Conservation (phyloP, 1,284 basidiomycete species). For the Uromyces viciae-fabae region DNA sequence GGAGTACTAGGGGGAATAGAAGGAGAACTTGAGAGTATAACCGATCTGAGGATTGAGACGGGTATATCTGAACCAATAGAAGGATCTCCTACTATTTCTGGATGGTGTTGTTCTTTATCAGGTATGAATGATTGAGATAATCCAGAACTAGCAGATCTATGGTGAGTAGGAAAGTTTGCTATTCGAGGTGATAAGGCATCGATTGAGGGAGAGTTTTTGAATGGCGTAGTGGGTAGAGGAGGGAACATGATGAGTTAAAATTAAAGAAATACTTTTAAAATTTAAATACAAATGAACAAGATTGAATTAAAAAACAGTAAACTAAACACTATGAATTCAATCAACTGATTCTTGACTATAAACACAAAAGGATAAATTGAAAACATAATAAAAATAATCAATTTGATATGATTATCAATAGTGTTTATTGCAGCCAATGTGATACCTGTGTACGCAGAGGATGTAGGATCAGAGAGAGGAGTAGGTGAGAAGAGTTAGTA, state of each 20-base stretch:
- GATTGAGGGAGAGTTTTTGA: constrained; percentile 40
- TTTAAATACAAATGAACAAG: neutral
- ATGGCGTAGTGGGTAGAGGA: constrained; percentile 18
- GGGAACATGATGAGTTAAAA: too few species aligned
- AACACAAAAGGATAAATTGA: too few species aligned
- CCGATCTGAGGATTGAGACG: neutral
- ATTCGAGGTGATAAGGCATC: constrained; percentile 22
- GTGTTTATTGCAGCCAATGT: too few species aligned
- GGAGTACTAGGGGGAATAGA: neutral
- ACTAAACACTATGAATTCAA: too few species aligned
- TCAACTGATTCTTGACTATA: too few species aligned
- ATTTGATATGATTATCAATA: too few species aligned
- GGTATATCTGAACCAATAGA: constrained; percentile 1
- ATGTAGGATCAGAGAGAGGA: too few species aligned
- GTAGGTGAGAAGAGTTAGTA: too few species aligned
- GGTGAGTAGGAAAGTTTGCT: neutral
- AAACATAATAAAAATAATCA: too few species aligned
- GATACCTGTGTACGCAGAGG: too few species aligned
- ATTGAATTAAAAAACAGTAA: too few species aligned
- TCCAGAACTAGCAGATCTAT: neutral
- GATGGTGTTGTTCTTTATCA: neutral
- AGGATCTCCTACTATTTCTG: neutral
- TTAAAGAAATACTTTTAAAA: neutral
- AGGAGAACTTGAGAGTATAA: neutral
- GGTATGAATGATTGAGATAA: neutral